Conservation (phyloP, 2,329 filamentous ascomycete genomes). For the Cadophora luteo-olivacea region DNA sequence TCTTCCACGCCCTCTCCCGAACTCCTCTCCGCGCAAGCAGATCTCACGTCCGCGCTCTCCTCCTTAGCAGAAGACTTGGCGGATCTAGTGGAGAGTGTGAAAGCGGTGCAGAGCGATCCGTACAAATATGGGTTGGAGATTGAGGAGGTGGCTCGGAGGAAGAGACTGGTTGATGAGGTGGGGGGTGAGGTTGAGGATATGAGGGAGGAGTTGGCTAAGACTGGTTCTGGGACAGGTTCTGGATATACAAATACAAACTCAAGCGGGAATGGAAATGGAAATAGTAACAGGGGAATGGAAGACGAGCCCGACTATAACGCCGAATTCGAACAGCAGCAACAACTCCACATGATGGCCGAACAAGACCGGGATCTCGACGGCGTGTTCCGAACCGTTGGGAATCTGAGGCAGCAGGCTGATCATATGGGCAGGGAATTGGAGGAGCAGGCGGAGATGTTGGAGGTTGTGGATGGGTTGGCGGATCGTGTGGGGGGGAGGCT, state of each 20-base stretch:
- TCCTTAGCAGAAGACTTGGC: slow-evolving; percentile 82
- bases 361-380: slow-evolving; percentile 93
- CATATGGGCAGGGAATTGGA: slow-evolving; percentile 97
- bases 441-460: slow-evolving; percentile 89
- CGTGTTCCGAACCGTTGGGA: slow-evolving; percentile 92
- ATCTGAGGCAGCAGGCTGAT: slow-evolving; percentile 86
- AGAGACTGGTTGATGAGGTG: slow-evolving; percentile 87
- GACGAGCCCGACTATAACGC: slow-evolving; percentile 62
- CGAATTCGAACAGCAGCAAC: slow-evolving; percentile 89
- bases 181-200: slow-evolving; percentile 88
- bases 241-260: background rate
- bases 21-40: slow-evolving; percentile 76
- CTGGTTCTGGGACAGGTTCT: slow-evolving; percentile 48
- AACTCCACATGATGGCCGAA: slow-evolving; percentile 89
- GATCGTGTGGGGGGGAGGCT: slow-evolving; percentile 88
- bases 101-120: slow-evolving; percentile 78
- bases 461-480: slow-evolving; percentile 82
- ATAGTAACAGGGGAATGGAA: slow-evolving; percentile 49
- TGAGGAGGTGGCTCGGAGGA: slow-evolving; percentile 80
- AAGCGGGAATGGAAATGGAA: slow-evolving; percentile 28
- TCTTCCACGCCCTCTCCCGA: slow-evolving; percentile 69
- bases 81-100: slow-evolving; percentile 87
- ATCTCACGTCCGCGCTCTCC: slow-evolving; percentile 70
- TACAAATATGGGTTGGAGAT: slow-evolving; percentile 77
- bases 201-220: slow-evolving; percentile 78